Base-by-base conservation (phyloP, 331 rosid species). In the Telfairia occidentalis region DNA sequence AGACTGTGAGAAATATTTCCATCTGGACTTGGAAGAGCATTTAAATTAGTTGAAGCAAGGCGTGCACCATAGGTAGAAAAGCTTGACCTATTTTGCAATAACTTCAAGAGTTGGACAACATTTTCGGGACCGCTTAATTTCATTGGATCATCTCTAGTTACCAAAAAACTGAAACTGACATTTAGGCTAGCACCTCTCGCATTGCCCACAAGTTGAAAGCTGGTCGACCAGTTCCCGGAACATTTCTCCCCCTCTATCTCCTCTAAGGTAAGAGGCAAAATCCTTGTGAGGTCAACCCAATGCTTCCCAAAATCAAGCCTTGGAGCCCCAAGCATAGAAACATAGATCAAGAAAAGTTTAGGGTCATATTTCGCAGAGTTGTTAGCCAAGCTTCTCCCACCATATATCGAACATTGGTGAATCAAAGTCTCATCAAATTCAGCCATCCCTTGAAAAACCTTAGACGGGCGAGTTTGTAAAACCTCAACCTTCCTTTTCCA, bases 151-250 rank as follows among this genome's bases (percentile, higher is more conserved):
- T 82, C 83, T 64, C 46, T 87, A 76, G 78, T 76, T 11, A 86
- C 85, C 81, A 70, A 82, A 84, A 85, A 92, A 48, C 96, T 84
- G 75, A 92, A 85, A 87, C 97, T 88, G 73, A 85, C 96, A 70
- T 86, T 85, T 26, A 89, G 75, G 65, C 28, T 83, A 77, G 92
- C 96, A 75, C 97, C 97, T 60, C 72, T 79, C 26, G 94, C 96
- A 76, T 84, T 88, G 55, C 89, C 97, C 1, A 83, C 78, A 79
- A 92, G 87, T 72, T 79, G 83, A 71, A 89, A 92, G 84, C 88
- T 92, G 1, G 94, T 88, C 13, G 84, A 86, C 96, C 96, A 92
- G 76, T 83, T 85, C 61, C 90, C 92, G 2, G 80, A 83, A 69
- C 85, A 84, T 66, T 85, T 89, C 34, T 77, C 90, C 60, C 89